These are phyloP conservation scores for Avicennia marina DNA, from an alignment of 257 asterid genomes.

Conservation along the genomic window DNA sequence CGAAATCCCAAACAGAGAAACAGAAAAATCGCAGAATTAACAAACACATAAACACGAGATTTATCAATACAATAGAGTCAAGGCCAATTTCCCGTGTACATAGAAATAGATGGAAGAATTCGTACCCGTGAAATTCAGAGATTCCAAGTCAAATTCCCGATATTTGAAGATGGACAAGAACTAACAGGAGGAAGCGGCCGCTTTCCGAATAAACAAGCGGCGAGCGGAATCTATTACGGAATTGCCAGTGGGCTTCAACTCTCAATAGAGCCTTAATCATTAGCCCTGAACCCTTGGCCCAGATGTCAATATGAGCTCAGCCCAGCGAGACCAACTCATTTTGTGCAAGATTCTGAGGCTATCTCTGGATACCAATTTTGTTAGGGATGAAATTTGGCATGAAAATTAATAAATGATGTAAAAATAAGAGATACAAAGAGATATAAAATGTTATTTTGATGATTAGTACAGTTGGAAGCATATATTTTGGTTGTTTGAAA, in stretches of 20 bases:
- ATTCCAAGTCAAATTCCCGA: background rate
- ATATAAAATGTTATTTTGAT: too few relatives aligned
- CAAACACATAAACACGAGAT: background rate
- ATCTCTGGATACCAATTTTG: too few relatives aligned
- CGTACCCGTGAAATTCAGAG: slow-evolving; percentile 22
- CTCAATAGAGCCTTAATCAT: too few relatives aligned
- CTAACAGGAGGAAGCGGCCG: background rate
- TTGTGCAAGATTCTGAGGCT: too few relatives aligned
- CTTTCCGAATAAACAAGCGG: background rate
- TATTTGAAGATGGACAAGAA: background rate
- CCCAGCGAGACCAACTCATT: too few relatives aligned
- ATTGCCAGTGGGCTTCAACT: slow-evolving; percentile 14
- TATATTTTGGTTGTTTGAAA: too few relatives aligned
- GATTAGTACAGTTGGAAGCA: too few relatives aligned
- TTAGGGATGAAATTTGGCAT: too few relatives aligned
- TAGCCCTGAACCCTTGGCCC: too few relatives aligned
- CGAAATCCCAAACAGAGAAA: slow-evolving; percentile 9
- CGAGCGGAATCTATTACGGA: background rate
- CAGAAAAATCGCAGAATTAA: background rate
- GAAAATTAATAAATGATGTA: too few relatives aligned
- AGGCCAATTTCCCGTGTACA: background rate
- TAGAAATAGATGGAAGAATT: slow-evolving; percentile 5
- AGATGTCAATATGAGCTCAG: too few relatives aligned
- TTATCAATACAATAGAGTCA: background rate
- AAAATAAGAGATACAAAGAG: too few relatives aligned